Conservation (phyloP, 257 asterid genomes). For the Penstemon newberryi region DNA sequence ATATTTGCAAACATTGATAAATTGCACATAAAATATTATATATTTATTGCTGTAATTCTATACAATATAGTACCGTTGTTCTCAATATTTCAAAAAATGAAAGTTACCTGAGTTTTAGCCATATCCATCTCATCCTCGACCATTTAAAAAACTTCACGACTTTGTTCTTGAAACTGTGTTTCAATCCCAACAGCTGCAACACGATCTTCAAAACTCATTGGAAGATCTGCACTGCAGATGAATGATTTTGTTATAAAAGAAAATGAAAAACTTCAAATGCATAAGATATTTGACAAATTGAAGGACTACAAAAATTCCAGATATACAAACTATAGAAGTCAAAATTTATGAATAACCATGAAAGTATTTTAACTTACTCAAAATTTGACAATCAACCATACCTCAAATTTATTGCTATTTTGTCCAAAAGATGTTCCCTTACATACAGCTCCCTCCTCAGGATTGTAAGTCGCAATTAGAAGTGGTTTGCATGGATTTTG, state of each 20-base stretch:
- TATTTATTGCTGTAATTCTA: not conserved
- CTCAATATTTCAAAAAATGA: constrained; percentile 15
- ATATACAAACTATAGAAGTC: not conserved
- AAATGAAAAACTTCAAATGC: constrained; percentile 7
- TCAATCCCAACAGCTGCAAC: constrained; percentile 98
- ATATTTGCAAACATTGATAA: too few species aligned
- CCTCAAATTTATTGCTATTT: constrained; percentile 94
- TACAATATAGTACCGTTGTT: not conserved
- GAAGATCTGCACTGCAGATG: constrained; percentile 99
- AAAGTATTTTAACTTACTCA: too few species aligned
- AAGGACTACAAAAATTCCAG: not conserved
- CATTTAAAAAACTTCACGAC: constrained; percentile 75
- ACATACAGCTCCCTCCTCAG: constrained; percentile 95
- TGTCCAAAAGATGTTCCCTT: constrained; percentile 96
- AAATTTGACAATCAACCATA: constrained; percentile 23
- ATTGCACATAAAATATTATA: too few species aligned
- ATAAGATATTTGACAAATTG: not conserved
- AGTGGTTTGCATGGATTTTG: constrained; percentile 98
- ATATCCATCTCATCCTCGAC: constrained; percentile 88
- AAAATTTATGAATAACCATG: too few species aligned
- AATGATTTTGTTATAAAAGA: constrained; percentile 39
- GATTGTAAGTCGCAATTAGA: constrained; percentile 91
- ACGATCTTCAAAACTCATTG: constrained; percentile 97
- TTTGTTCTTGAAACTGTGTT: constrained; percentile 75
- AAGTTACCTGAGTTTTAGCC: constrained; percentile 89